Conservation (phyloP, 345 rosid genomes). For the Citrus sp. region DNA sequence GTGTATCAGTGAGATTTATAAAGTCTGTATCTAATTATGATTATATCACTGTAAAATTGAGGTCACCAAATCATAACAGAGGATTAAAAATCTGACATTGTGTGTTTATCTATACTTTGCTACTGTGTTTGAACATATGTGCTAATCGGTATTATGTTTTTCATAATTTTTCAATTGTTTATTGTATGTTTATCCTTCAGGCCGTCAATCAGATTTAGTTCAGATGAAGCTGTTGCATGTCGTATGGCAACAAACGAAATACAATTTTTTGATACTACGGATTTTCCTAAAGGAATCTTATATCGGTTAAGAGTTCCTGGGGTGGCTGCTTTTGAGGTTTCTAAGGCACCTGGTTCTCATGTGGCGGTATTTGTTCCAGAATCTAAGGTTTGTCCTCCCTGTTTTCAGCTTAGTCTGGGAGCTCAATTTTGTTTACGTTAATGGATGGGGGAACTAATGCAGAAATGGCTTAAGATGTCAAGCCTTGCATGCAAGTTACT, state of each 20-base stretch:
- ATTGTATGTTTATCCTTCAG: slow-evolving; percentile 32
- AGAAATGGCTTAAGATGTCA: not conserved
- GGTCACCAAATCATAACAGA: not conserved
- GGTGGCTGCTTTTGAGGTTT: slow-evolving; percentile 76
- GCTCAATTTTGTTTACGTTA: not conserved
- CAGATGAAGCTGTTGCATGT: slow-evolving; percentile 80
- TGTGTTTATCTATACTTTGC: not conserved
- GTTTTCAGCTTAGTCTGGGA: not conserved
- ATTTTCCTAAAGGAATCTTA: slow-evolving; percentile 74
- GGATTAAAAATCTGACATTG: not conserved
- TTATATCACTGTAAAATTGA: not conserved
- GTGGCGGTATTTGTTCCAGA: slow-evolving; percentile 91
- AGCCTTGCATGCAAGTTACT: not conserved
- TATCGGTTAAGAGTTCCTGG: slow-evolving; percentile 72
- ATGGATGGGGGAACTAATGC: not conserved
- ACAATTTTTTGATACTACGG: slow-evolving; percentile 77
- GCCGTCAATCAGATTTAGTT: slow-evolving; percentile 78
- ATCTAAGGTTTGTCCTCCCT: slow-evolving; percentile 58
- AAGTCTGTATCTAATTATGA: not conserved
- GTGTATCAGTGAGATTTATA: not conserved
- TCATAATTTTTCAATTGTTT: slow-evolving; percentile 2
- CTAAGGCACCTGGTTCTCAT: slow-evolving; percentile 75
- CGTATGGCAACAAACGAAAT: slow-evolving; percentile 87
- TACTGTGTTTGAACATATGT: not conserved
- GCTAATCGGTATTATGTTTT: not conserved